A percentile compares a stretch with the other conserved stretches of the same genome.
These are phyloP conservation scores for Nitzschia putrida DNA, from an alignment of 108 stramenopile genomes.

Conservation along the genomic window DNA sequence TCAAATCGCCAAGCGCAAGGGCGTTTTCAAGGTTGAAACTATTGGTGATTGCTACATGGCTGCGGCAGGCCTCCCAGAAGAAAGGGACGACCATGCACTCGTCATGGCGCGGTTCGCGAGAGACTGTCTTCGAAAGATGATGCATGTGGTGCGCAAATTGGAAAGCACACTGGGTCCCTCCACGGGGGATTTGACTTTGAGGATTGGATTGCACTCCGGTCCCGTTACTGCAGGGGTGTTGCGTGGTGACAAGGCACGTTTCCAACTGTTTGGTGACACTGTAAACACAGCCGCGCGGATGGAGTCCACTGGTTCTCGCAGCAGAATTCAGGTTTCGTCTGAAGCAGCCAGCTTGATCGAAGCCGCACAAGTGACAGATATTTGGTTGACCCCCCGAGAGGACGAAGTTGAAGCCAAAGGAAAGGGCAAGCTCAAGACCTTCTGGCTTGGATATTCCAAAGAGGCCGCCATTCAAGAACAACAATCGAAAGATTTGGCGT, in stretches of 20 bases:
- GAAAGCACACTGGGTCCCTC: constrained; percentile 4
- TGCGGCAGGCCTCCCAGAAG: background rate
- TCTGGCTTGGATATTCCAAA: constrained; percentile 8
- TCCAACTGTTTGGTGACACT: background rate
- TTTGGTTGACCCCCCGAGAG: constrained; percentile 6
- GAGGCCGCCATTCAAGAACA: background rate
- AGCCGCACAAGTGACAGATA: background rate
- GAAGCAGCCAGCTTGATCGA: constrained; percentile 25
- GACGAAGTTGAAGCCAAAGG: constrained; percentile 14
- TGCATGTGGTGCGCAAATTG: background rate
- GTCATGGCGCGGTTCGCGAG: constrained; percentile 9
- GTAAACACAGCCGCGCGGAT: constrained; percentile 9
- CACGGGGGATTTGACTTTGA: background rate
- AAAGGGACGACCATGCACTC: constrained; percentile 1
- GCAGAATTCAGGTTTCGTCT: constrained; percentile 17
- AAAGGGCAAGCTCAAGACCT: constrained; percentile 20
- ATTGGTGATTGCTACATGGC: constrained; percentile 17
- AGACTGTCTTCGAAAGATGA: background rate
- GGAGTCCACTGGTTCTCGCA: constrained; percentile 16
- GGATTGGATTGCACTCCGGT: constrained; percentile 14
- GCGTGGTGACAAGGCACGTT: constrained; percentile 2
- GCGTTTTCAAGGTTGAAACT: constrained; percentile 14
- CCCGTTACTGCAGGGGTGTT: constrained; percentile 8
- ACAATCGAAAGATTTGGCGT: background rate
- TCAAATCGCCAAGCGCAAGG: background rate